Base-by-base conservation (phyloP, 192 early-diverging fungal species). In the Lobosporangium transversale region DNA sequence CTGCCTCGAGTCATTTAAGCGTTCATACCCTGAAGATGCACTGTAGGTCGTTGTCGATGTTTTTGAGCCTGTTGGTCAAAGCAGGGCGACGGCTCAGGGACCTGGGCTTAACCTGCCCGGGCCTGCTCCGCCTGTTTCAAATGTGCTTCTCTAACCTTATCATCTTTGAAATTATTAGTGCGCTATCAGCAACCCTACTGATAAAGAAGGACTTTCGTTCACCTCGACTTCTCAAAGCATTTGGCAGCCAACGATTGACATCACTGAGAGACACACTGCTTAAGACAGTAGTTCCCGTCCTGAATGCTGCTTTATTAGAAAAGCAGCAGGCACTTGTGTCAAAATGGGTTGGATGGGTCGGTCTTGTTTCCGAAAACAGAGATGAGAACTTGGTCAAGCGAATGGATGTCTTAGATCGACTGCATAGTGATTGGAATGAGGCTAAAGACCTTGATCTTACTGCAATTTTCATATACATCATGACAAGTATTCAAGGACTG, bases 21-120 rank as follows among this genome's bases (percentile, higher is more conserved):
- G 60, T 60, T 36, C 40, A 33, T 68, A 68, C 66, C 57, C 66
- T 68, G 66, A 68, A 45, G 58, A 68, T 68, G 66, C 66, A 60
- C 66, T 68, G 66, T 68, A 68, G 53, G 66, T 68, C 47, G 58
- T 52, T 42, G 47, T 51, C 40, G 18, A 18, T 30, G 50, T 51
- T 27, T 3, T 4, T 47, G 45, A 14, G 6, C 17, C 10, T 42
- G 40, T 17, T 42, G 40, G 40, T 52, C 43, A 66, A 66, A 66
- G 40, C 45, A 66, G 64, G 32, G 42, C 42, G 53, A 30, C 37
- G 45, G 53, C 54, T 57, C 26, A 37, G 21, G 53, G 18, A 66
- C 43, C 64, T 66, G 27, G n/a, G n/a, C 47, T 42, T 42, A 9
- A 42, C 40, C 17, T 12, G 9, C 40, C 40, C 17, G 40, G 10